A percentile compares a stretch with the other conserved stretches of the same genome.
Conservation (phyloP, 371 early-diverging fungal species). For the Mucor mucedo region DNA sequence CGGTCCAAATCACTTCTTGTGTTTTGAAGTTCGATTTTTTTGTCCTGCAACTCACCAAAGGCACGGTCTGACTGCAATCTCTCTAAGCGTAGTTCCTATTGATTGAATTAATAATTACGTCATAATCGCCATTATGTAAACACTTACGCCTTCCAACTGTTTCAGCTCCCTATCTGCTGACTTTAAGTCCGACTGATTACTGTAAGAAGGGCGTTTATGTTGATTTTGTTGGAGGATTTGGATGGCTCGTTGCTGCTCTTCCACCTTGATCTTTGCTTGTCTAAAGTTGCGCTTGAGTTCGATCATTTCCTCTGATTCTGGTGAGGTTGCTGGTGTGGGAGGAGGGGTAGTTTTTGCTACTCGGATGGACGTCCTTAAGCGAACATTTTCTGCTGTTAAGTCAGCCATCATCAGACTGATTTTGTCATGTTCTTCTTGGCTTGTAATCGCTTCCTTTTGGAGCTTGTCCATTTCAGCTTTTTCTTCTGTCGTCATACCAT, state of each 20-base stretch:
- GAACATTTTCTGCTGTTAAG: slow-evolving; percentile 41
- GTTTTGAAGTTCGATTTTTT: slow-evolving; percentile 39
- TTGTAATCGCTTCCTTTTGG: slow-evolving; percentile 35
- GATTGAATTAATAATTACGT: neutral
- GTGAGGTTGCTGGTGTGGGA: slow-evolving; percentile 12
- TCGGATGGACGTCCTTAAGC: slow-evolving; percentile 30
- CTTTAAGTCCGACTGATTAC: neutral
- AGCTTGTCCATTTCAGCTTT: slow-evolving; percentile 48
- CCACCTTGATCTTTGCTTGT: slow-evolving; percentile 41
- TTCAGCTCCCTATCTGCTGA: neutral
- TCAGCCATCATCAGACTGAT: slow-evolving; percentile 40
- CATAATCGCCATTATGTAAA: too few relatives aligned
- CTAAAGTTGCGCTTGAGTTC: slow-evolving; percentile 18
- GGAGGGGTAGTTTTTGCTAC: slow-evolving; percentile 15
- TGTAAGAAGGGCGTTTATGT: neutral
- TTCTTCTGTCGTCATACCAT: slow-evolving; percentile 62
- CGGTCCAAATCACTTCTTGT: slow-evolving; percentile 35
- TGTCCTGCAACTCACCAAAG: slow-evolving; percentile 36
- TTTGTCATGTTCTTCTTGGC: slow-evolving; percentile 44
- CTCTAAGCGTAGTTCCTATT: slow-evolving; percentile 22
- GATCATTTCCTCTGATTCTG: slow-evolving; percentile 2
- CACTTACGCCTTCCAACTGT: slow-evolving; percentile 16
- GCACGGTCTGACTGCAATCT: slow-evolving; percentile 37
- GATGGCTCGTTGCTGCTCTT: slow-evolving; percentile 40
- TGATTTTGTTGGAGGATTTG: slow-evolving; percentile 6